Percentiles rank a stretch among this genome's conserved stretches.
Evolutionary conservation across 192 early-diverging fungal genomes (phyloP).

Genomic region (Coemansia sp.): DNA sequence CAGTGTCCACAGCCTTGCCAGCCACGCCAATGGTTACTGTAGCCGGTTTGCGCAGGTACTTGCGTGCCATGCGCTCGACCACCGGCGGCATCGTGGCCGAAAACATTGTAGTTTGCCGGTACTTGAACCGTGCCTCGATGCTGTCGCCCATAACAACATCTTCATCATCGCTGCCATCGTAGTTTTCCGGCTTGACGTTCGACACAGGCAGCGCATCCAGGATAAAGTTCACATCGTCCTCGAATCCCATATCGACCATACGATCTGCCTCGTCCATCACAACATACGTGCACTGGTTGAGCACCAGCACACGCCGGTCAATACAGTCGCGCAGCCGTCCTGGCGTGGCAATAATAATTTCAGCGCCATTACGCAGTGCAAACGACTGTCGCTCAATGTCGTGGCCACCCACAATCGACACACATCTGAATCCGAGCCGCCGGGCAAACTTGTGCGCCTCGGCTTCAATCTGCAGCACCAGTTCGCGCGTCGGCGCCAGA

Average conservation of each 20-base stretch:
- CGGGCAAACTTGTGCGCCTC: constrained; percentile 89
- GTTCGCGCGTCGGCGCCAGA: constrained; percentile 94
- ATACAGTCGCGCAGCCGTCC: constrained; percentile 92
- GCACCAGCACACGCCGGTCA: constrained; percentile 83
- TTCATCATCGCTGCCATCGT: constrained; percentile 49
- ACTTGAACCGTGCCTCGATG: constrained; percentile 44
- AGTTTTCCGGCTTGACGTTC: constrained; percentile 83
- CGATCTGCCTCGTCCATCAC: constrained; percentile 99
- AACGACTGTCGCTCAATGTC: constrained; percentile 86
- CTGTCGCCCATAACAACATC: not conserved
- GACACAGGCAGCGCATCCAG: constrained; percentile 90
- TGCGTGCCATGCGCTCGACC: constrained; percentile 92
- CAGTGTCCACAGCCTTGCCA: constrained; percentile 94
- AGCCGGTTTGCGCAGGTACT: constrained; percentile 87
- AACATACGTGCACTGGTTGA: constrained; percentile 94
- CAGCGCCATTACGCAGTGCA: constrained; percentile 85
- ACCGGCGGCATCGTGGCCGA: constrained; percentile 97
- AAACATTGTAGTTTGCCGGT: constrained; percentile 98
- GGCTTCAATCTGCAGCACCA: constrained; percentile 95
- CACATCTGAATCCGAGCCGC: constrained; percentile 82
- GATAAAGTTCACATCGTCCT: constrained; percentile 93
- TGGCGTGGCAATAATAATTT: constrained; percentile 97
- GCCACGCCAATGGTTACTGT: constrained; percentile 95
- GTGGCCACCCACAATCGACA: constrained; percentile 84
- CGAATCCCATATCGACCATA: constrained; percentile 94